These are phyloP conservation scores for Cucumis cinereus DNA, from an alignment of 306 rosid genomes.

Conservation along the genomic window DNA sequence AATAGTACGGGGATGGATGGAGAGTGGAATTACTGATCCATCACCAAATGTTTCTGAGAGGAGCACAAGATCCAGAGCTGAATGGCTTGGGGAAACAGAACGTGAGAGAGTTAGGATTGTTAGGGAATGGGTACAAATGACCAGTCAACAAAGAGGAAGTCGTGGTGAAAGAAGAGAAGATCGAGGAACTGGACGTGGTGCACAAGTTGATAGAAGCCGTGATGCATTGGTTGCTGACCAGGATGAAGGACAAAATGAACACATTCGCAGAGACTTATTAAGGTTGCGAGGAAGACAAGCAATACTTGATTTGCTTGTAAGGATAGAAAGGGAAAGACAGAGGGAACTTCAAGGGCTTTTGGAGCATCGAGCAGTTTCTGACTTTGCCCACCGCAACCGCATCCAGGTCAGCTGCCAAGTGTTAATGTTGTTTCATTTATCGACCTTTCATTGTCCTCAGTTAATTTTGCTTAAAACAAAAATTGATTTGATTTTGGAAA, in stretches of 20 bases:
- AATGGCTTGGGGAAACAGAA: slow-evolving; percentile 99
- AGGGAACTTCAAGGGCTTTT: slow-evolving; percentile 85
- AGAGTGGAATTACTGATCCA: slow-evolving; percentile 79
- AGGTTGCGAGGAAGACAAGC: slow-evolving; percentile 98
- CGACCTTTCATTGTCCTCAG: neutral
- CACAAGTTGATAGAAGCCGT: slow-evolving; percentile 40
- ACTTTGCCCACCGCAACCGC: slow-evolving; percentile 97
- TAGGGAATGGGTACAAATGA: slow-evolving; percentile 99
- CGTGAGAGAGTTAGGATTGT: slow-evolving; percentile 97
- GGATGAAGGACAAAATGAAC: slow-evolving; percentile 91
- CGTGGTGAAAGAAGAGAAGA: slow-evolving; percentile 74
- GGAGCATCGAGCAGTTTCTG: slow-evolving; percentile 98
- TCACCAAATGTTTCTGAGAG: slow-evolving; percentile 63
- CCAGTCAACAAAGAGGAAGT: slow-evolving; percentile 86
- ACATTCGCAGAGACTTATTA: slow-evolving; percentile 66
- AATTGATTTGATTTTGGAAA: neutral
- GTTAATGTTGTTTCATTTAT: neutral
- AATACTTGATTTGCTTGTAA: slow-evolving; percentile 76
- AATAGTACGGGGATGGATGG: slow-evolving; percentile 99
- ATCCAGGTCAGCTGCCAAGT: slow-evolving; percentile 68
- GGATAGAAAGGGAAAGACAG: slow-evolving; percentile 91
- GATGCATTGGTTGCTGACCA: slow-evolving; percentile 41
- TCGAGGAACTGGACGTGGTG: slow-evolving; percentile 34
- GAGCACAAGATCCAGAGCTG: slow-evolving; percentile 61
- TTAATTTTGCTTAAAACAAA: neutral